Evolutionary conservation across 2,329 filamentous ascomycete genomes (phyloP), one percentile per base, ranked within the genome.

Genomic region (Phialophora verrucosa): DNA sequence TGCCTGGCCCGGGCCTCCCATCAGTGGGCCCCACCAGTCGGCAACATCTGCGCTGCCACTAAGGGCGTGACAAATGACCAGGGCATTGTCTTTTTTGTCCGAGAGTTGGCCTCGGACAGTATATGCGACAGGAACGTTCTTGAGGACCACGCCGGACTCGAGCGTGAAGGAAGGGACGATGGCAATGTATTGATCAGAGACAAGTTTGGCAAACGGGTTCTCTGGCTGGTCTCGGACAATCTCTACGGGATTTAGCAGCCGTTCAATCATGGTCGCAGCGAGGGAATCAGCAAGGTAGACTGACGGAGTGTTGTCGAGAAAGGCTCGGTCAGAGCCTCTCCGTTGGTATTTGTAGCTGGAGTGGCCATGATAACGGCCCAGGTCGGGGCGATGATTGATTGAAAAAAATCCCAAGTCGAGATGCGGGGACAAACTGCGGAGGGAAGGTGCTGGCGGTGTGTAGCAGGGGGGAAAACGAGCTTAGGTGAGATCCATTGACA

Each of bases 111-210:
- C 87, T 64, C 85, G 85, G 3, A 84, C 87, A 66, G 87, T 89
- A 79, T 89, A 89, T 65, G 87, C 87, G 59, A 90, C 81, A 2
- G 85, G 86, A 17, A 89, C 85, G 86, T 98, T 95, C 72, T 85
- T 82, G 23, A 99, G 84, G 0, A 87, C 90, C 27, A 91, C 92
- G 57, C 95, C 95, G 1, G 93, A 98, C 79, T 99, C 95, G 71
- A 99, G 90, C 8, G 90, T 93, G 78, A 97, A 97, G 29, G 89
- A 89, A 1, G 95, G 94, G 63, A 99, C 87, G 67, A 95, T 87
- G 64, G 91, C 92, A 75, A 96, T 90, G 62, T 90, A 85, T 80
- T 98, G 95, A 74, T 97, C 90, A 60, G 92, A 90, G 60, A 99
- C 96, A 75, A 98, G 84, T 70, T 85, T 81, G 67, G 91, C 88